Evolutionary conservation across 2,329 filamentous ascomycete species (phyloP), one percentile per base, ranked within the genome.

Genomic region (Cladorrhinum sp.): DNA sequence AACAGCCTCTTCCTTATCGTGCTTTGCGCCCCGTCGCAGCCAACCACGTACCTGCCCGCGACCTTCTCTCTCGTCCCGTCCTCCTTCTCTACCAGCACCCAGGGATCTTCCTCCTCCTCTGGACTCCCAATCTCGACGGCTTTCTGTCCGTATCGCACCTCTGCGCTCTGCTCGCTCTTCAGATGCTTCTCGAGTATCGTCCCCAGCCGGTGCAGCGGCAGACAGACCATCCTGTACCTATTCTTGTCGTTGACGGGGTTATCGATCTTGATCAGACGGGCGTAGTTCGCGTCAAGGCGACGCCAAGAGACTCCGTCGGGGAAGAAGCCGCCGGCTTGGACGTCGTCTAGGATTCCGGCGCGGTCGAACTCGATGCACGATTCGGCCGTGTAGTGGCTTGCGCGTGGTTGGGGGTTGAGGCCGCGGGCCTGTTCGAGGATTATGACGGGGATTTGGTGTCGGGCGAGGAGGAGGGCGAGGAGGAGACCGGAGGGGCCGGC

Each of bases 401-500:
- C 73, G 26, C 72, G 69, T 8, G 71, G 70, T 51, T 71, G 69
- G 4, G 62, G 68, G 59, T 74, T 71, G 21, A 73, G 64, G 1
- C 60, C 55, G n/a, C 49, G 9, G 16, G 68, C 66, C 57, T 68
- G 66, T 46, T 73, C 71, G 23, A 73, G 58, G 3, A 74, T 61
- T 1, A 65, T 67, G 21, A 70, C 70, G 5, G 60, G 39, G 42
- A 73, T 69, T 24, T 66, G 59, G 20, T 62, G 59, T 48, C 66
- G 65, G 10, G 65, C 57, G 53, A 68, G 65, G 42, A 69, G 59
- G 9, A 68, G 74, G 14, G 75, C 77, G n/a, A 80, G 75, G 7
- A 82, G 72, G 1, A 82, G 74, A 18, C 80, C 80, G 0, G 79
- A 77, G 1, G 80, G 80, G 18, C 80, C 80, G 16, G 80, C 80